Evolutionary conservation across 208 protist species (phyloP), one percentile per base, ranked within the genome.

Genomic region (Wallacemonas sp.): DNA sequence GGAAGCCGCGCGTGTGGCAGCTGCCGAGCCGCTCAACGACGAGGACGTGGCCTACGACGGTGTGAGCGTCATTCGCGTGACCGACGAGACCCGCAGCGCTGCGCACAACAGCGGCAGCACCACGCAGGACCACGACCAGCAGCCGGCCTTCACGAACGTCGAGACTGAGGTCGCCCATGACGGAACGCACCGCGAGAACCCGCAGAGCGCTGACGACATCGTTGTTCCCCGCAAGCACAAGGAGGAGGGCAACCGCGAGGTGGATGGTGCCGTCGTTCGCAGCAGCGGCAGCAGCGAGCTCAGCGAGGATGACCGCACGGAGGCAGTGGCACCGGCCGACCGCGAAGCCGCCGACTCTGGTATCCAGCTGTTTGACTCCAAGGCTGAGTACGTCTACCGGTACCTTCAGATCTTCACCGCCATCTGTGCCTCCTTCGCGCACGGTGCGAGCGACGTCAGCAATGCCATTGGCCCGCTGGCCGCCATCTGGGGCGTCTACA

Each of bases 341-440:
- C 22, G 38, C 5, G 70, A 66, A 1, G 68, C 71, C 29, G 81
- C 65, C 39, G 68, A 69, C 24, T 54, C 85, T 30, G 42, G 74
- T 3, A 83, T 89, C 50, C 67, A 86, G 57, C 59, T 86, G 15
- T 93, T 78, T 61, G 59, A 76, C 63, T 36, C 59, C 13, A 68
- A 77, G 0, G 77, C 73, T 24, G 87, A 93, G 76, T 78, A 78
- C 55, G 76, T 89, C 33, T 94, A 87, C 68, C 83, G 82, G 52
- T 91, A 89, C 58, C 78, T 94, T 19, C 85, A 92, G 67, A 72
- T 94, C 12, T 85, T 92, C 68, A 94, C 89, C 19, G 85, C 89
- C 24, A 73, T 90, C 42, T 92, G 83, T 52, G 78, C 84, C 19
- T 91, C 89, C 46, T 92, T 92, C 44, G 89, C 89, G 10, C 89